Base-by-base conservation (phyloP, 2,329 filamentous ascomycete genomes). In the Clonostachys solani region DNA sequence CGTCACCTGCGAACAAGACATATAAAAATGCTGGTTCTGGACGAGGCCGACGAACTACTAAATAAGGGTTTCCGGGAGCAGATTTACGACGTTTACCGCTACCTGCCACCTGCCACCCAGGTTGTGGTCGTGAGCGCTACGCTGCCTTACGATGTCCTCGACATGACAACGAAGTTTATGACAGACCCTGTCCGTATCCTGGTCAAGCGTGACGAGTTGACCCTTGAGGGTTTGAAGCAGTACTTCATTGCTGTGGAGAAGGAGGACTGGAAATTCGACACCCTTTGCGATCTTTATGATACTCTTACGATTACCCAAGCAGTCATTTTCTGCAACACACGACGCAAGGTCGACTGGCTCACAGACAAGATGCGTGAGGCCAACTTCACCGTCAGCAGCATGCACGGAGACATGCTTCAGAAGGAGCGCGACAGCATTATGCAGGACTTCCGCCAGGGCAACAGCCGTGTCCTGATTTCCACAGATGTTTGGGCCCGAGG, bases 161-260 rank as follows among this genome's bases (percentile, higher is more conserved):
- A 97, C 69, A 96, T 99, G 88, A 99, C 94, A 33, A 97, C 92
- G 56, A 97, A 97, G 71, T 99, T 99, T 80, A 99, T 99, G 94
- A 96, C 90, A 23, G 92, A 97, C 60, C 92, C 92, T 1, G 92
- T 96, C 42, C 87, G 92, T 55, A 95, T 97, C 62, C 80, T 97
- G 23, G 92, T 97, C 67, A 96, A 97, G 83, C 92, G 92, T 85
- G 94, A 97, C 69, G 94, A 99, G 68, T 74, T 99, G 76, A 99
- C 94, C 3, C 83, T 99, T 44, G 94, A 97, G 72, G 94, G 94
- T 49, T 78, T 99, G 45, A 97, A 97, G 75, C 94, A 99, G 68
- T 99, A 96, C 77, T 99, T 96, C 66, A 97, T 99, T 60, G 94
- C 94, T 2, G 94, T 97, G 17, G 94, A 99, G 71, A 97, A 96